These are phyloP conservation scores for Glarea lozoyensis DNA, from an alignment of 495 filamentous ascomycete species.

Conservation along the genomic window DNA sequence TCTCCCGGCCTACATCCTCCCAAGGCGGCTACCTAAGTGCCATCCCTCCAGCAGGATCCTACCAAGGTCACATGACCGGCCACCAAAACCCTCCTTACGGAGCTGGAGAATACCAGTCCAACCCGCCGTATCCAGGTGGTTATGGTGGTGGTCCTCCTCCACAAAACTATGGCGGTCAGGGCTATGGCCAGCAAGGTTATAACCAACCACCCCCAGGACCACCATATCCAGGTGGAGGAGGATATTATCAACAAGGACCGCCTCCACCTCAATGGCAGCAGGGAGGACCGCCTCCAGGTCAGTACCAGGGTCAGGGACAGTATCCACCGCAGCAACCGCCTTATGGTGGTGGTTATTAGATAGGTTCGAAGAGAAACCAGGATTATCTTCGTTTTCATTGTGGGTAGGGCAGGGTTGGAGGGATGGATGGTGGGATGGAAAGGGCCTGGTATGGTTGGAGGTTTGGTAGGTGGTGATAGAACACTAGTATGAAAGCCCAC, in stretches of 20 bases:
- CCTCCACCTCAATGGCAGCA: neutral
- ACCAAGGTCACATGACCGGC: slow-evolving; percentile 1
- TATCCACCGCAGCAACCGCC: slow-evolving; percentile 9
- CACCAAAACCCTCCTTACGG: neutral
- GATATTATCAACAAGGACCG: neutral
- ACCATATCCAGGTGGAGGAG: neutral
- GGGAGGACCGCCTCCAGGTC: neutral
- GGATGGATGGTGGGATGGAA: too few species aligned
- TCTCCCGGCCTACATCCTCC: slow-evolving; percentile 7
- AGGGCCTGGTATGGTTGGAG: too few species aligned
- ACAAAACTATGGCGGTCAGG: neutral
- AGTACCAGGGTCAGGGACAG: neutral
- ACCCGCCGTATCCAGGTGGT: neutral
- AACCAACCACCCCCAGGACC: slow-evolving; percentile 2
- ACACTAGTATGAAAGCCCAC: too few species aligned
- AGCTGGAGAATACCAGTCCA: neutral
- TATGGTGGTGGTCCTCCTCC: neutral
- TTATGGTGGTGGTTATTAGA: too few species aligned
- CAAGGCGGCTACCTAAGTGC: slow-evolving; percentile 11
- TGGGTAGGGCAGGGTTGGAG: too few species aligned
- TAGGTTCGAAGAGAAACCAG: too few species aligned
- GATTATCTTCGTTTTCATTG: neutral
- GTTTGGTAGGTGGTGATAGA: too few species aligned
- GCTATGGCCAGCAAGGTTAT: neutral
- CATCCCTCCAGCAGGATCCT: neutral